phyloP scores from a whole-genome alignment of 768 basidiomycete genomes.

The Phallus indusiatus region DNA sequence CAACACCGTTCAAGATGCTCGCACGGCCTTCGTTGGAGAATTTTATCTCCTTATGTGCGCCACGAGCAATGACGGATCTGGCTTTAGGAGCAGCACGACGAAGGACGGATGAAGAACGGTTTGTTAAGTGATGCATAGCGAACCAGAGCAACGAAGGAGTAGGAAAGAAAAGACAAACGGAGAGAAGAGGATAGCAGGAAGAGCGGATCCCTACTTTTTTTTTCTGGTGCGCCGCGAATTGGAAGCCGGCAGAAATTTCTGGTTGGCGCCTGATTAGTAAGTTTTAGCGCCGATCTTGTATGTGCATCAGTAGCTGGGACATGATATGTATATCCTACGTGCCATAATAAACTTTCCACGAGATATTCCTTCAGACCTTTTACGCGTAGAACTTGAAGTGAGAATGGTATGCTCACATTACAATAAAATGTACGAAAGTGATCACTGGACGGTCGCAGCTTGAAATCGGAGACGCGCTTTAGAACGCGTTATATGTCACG shows the following conservation, averaged over 20 bases:
- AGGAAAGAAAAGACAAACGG: too few species aligned
- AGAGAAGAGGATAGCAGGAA: background rate
- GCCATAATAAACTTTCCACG: too few species aligned
- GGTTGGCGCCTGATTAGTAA: background rate
- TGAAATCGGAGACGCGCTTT: background rate
- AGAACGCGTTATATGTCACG: background rate
- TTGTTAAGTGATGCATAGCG: conserved; percentile 65
- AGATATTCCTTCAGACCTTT: too few species aligned
- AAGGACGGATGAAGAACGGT: conserved; percentile 53
- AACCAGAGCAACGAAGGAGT: background rate
- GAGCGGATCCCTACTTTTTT: background rate
- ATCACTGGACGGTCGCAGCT: too few species aligned
- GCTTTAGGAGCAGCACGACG: conserved; percentile 48
- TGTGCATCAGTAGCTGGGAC: too few species aligned
- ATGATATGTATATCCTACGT: too few species aligned
- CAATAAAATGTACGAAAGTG: too few species aligned
- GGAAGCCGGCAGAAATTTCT: conserved; percentile 9
- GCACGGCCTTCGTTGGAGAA: conserved; percentile 95
- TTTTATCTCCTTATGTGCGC: conserved; percentile 92
- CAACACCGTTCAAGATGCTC: conserved; percentile 90
- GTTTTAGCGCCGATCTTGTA: too few species aligned
- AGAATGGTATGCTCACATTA: too few species aligned
- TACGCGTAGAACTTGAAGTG: too few species aligned
- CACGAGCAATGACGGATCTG: conserved; percentile 36
- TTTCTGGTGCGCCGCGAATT: background rate